phyloP scores from a whole-genome alignment of 2,329 filamentous ascomycete species.

The Zymoseptoria tritici region DNA sequence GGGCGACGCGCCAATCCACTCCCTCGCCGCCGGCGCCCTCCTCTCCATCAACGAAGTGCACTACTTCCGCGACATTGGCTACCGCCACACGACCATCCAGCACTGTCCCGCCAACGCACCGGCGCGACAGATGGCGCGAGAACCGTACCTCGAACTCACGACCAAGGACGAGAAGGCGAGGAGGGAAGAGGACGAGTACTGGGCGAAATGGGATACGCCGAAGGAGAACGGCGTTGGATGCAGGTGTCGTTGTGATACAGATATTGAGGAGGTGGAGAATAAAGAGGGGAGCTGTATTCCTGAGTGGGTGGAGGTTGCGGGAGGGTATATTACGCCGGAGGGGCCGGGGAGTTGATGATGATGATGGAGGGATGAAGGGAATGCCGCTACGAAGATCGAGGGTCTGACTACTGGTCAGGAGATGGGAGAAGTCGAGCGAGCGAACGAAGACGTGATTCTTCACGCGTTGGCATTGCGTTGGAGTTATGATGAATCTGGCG shows the following conservation, averaged over 20 bases:
- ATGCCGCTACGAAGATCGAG: not conserved
- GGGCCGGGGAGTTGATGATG: slow-evolving; percentile 13
- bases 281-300: slow-evolving; percentile 92
- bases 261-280: slow-evolving; percentile 94
- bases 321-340: slow-evolving; percentile 60
- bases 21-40: slow-evolving; percentile 84
- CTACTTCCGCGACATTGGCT: slow-evolving; percentile 98
- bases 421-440: not conserved
- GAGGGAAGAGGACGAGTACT: slow-evolving; percentile 90
- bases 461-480: not conserved
- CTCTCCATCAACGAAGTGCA: slow-evolving; percentile 78
- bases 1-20: slow-evolving; percentile 98
- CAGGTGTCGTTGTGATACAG: slow-evolving; percentile 91
- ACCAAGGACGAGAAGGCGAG: slow-evolving; percentile 62
- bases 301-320: slow-evolving; percentile 96
- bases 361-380: not conserved
- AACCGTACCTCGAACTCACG: slow-evolving; percentile 56
- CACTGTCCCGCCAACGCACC: slow-evolving; percentile 96
- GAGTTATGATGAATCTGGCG: not conserved
- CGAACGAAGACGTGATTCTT: not conserved
- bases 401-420: not conserved
- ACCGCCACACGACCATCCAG: slow-evolving; percentile 96
- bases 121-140: slow-evolving; percentile 70
- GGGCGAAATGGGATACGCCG: slow-evolving; percentile 76
- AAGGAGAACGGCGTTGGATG: slow-evolving; percentile 97